Evolutionary conservation across 2,329 filamentous ascomycete species (phyloP).

Genomic region (Monosporascus cannonballus): DNA sequence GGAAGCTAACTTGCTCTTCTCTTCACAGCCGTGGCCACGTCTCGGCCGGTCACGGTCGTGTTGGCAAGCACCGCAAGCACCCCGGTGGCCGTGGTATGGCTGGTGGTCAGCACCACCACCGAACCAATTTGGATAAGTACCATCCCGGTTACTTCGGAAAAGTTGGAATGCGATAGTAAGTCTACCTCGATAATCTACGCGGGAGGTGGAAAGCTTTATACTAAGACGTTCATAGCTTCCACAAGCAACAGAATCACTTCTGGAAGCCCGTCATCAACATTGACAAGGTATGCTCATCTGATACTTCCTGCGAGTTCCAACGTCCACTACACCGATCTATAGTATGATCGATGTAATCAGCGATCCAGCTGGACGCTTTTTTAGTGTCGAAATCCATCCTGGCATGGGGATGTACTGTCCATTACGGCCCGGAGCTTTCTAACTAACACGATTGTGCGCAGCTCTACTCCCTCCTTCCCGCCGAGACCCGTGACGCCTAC

Average conservation of each 20-base stretch:
- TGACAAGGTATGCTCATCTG: constrained; percentile 70
- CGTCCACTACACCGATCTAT: background rate
- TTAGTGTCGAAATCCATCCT: too few relatives aligned
- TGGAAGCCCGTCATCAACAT: constrained; percentile 99
- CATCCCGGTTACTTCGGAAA: constrained; percentile 99
- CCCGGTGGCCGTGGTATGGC: constrained; percentile 80
- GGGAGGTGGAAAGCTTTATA: background rate
- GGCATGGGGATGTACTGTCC: background rate
- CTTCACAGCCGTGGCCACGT: constrained; percentile 83
- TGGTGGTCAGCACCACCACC: constrained; percentile 99
- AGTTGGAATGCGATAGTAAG: constrained; percentile 80
- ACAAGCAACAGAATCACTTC: constrained; percentile 91
- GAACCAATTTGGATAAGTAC: constrained; percentile 79
- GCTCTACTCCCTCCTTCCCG: constrained; percentile 94
- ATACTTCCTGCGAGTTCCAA: constrained; percentile 2
- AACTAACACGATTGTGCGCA: constrained; percentile 29
- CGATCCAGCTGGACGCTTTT: too few relatives aligned
- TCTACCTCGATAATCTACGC: background rate
- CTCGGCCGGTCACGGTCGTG: constrained; percentile 94
- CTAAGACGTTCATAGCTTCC: constrained; percentile 76
- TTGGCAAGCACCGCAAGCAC: constrained; percentile 98
- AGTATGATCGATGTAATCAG: too few relatives aligned
- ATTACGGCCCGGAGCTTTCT: background rate
- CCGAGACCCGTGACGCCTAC: constrained; percentile 91
- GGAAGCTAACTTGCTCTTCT: constrained; percentile 25